Evolutionary conservation across 306 rosid genomes (phyloP), one percentile per base, ranked within the genome.

Genomic region (Begonia fuchsioides): DNA sequence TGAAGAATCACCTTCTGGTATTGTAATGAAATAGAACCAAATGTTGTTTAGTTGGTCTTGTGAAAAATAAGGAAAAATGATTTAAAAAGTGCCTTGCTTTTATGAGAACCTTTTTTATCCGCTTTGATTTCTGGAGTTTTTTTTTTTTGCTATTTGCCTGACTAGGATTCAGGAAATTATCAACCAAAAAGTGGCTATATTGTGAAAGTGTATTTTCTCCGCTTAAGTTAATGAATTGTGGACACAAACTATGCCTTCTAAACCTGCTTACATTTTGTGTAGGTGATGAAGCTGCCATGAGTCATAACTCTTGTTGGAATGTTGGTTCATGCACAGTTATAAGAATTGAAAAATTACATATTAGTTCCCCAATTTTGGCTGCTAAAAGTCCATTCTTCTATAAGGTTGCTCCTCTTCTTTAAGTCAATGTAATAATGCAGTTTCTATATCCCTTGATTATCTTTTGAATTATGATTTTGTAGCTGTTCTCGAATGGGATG

Each of bases 401-500:
- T 38, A 78, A 82, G 88, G 96, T 86, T 51, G 40, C 46, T 19
- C 40, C 14, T 41, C 14, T 35, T 52, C 53, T 53, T 9, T 53
- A 9, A 17, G 39, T 54, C 19, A 32, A 43, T 59, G 50, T 56
- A 62, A 41, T 10, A 11, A 2, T n/a, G 10, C 14, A 11, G 6
- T 10, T 41, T 41, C 45, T 12, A 6, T 19, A 32, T 16, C 17
- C 35, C 35, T 26, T 26, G 45, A n/a, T 38, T 16, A 32, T 19
- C 43, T 19, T 7, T 35, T 11, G 48, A 8, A 32, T 9, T 17
- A 15, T n/a, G 17, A 26, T 32, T 39, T 56, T 57, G 38, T 72
- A 86, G 96, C 80, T 86, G 50, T 86, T 86, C 63, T 86, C 93
- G 6, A 86, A 81, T 61, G 93, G 93, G 65, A 86, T 79, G 93